Conservation (phyloP, 164 flowering plant species). For the Aristolochia fimbriata region DNA sequence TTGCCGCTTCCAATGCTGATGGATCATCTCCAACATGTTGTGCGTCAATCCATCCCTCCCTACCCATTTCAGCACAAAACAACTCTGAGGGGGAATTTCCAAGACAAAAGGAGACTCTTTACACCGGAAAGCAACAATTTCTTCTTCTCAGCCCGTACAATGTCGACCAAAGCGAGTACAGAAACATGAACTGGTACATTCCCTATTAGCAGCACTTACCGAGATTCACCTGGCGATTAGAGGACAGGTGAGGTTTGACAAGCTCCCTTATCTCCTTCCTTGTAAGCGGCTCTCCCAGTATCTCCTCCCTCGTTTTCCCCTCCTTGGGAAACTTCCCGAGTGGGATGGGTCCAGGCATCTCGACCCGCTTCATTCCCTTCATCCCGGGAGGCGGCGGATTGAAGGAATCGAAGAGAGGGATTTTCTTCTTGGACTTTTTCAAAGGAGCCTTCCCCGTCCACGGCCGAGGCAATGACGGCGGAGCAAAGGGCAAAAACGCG, state of each 20-base stretch:
- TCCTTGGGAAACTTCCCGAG: constrained; percentile 37
- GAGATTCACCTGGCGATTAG: constrained; percentile 87
- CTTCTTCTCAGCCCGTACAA: too few relatives aligned
- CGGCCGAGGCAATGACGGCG: constrained; percentile 88
- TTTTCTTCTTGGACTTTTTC: constrained; percentile 43
- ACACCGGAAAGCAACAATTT: too few relatives aligned
- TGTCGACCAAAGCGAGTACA: too few relatives aligned
- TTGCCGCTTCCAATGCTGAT: constrained; percentile 76
- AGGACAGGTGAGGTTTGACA: constrained; percentile 38
- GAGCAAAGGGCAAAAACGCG: constrained; percentile 82
- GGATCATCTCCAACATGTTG: constrained; percentile 92
- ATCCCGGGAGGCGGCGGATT: constrained; percentile 27
- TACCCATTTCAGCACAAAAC: constrained; percentile 13
- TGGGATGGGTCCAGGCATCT: constrained; percentile 40
- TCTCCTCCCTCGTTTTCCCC: constrained; percentile 49
- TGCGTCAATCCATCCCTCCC: constrained; percentile 97
- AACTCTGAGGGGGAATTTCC: constrained; percentile 4
- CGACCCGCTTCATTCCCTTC: constrained; percentile 36
- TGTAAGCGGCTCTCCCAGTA: constrained; percentile 67
- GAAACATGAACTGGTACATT: too few relatives aligned
- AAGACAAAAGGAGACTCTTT: constrained; percentile 1
- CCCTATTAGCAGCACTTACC: constrained; percentile 32
- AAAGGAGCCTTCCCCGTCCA: constrained; percentile 97
- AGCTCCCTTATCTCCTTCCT: constrained; percentile 53
- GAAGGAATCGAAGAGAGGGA: constrained; percentile 50